Percentiles rank a stretch among this genome's conserved stretches.
Conservation (phyloP, 2,329 filamentous ascomycete species). For the Diaporthe citri region DNA sequence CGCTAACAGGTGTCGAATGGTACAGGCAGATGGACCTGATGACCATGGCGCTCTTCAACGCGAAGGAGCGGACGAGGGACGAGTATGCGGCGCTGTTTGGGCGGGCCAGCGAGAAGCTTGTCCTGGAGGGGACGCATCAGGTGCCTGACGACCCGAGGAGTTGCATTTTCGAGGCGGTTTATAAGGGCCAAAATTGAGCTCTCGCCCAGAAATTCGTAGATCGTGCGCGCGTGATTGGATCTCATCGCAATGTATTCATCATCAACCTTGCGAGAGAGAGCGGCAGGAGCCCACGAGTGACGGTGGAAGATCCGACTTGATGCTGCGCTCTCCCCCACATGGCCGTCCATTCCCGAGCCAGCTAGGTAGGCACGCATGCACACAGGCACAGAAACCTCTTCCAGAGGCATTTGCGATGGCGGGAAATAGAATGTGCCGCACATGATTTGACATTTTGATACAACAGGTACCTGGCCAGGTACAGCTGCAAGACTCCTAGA, state of each 20-base stretch:
- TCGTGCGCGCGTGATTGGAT: background rate
- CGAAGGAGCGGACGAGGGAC: slow-evolving; percentile 10
- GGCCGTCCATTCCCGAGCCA: background rate
- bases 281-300: background rate
- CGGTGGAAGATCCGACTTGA: background rate
- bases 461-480: background rate
- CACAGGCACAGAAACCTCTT: too few species aligned
- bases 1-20: background rate
- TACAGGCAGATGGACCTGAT: slow-evolving; percentile 23
- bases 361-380: background rate
- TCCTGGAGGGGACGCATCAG: background rate
- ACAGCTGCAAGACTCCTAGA: background rate
- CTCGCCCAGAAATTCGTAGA: background rate
- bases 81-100: background rate
- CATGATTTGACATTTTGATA: background rate
- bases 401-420: background rate
- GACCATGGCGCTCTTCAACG: slow-evolving; percentile 18
- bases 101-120: background rate
- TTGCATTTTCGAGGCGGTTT: slow-evolving; percentile 17
- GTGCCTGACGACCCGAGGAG: slow-evolving; percentile 2
- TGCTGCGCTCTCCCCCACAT: background rate
- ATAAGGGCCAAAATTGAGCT: background rate
- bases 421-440: background rate
- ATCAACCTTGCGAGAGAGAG: background rate
- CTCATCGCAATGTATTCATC: background rate